Conservation (phyloP, 2,329 filamentous ascomycete genomes). For the Penicillium italicum region DNA sequence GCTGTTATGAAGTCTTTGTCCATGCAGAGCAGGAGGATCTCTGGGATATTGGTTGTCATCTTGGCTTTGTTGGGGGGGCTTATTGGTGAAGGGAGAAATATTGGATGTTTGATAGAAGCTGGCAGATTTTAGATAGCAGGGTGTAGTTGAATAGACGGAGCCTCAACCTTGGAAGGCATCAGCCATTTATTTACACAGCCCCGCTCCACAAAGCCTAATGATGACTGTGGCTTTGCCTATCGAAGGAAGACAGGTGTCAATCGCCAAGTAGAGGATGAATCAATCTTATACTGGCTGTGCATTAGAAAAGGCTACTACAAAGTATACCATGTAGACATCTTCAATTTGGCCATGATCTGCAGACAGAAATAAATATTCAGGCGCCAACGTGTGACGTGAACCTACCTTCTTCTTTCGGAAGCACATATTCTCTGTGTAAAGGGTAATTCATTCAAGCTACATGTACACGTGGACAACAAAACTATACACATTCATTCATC, state of each 20-base stretch:
- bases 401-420: not conserved
- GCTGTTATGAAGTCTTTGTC: slow-evolving; percentile 38
- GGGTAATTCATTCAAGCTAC: not conserved
- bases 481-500: slow-evolving; percentile 6
- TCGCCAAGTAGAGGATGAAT: not conserved
- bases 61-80: not conserved
- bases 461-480: not conserved
- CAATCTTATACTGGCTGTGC: not conserved
- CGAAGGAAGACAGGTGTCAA: not conserved
- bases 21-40: slow-evolving; percentile 45
- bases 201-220: not conserved
- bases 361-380: too few species aligned
- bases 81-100: not conserved
- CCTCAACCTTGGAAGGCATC: not conserved
- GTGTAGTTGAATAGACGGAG: not conserved
- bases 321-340: not conserved
- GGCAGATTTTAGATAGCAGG: not conserved
- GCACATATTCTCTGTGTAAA: not conserved
- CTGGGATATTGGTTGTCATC: slow-evolving; percentile 36
- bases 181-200: not conserved
- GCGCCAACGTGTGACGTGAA: not conserved
- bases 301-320: not conserved
- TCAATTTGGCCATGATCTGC: too few species aligned
- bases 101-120: not conserved
- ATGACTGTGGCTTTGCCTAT: not conserved